Conservation (phyloP, 495 filamentous ascomycete genomes). For the Pyronema domesticum region DNA sequence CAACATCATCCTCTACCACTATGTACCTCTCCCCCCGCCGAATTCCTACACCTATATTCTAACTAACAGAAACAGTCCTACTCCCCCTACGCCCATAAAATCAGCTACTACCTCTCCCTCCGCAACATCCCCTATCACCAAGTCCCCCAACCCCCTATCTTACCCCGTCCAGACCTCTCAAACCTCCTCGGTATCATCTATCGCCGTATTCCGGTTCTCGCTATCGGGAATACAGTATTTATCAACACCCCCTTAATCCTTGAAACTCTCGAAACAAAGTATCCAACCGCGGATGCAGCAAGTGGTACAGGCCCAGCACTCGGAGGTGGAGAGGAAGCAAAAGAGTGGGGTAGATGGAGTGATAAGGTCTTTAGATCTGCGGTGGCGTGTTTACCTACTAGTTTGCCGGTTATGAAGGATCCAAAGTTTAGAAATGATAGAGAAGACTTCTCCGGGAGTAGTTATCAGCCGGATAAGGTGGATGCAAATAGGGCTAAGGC, state of each 20-base stretch:
- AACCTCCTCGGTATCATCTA: constrained; percentile 37
- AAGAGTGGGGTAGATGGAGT: constrained; percentile 26
- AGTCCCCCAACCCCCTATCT: constrained; percentile 42
- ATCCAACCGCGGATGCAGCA: constrained; percentile 18
- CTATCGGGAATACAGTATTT: constrained; percentile 39
- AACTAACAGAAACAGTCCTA: constrained; percentile 2
- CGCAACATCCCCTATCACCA: constrained; percentile 38
- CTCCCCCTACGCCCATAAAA: constrained; percentile 41
- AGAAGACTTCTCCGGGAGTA: constrained; percentile 28
- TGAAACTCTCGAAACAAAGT: constrained; percentile 35
- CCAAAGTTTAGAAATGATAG: constrained; percentile 36
- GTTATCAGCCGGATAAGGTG: neutral
- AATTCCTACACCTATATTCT: neutral
- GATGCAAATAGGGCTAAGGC: neutral
- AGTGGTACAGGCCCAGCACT: neutral
- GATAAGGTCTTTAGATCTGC: constrained; percentile 34
- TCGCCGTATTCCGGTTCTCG: constrained; percentile 46
- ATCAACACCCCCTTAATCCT: constrained; percentile 44
- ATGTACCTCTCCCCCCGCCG: neutral
- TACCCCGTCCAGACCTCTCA: constrained; percentile 41
- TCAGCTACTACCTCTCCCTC: constrained; percentile 43
- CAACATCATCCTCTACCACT: neutral
- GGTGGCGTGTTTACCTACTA: constrained; percentile 31
- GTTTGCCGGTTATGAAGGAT: constrained; percentile 33
- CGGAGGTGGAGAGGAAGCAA: constrained; percentile 16